Evolutionary conservation across 768 basidiomycete genomes (phyloP).

Genomic region (Tylopilus rubrobrunneus): DNA sequence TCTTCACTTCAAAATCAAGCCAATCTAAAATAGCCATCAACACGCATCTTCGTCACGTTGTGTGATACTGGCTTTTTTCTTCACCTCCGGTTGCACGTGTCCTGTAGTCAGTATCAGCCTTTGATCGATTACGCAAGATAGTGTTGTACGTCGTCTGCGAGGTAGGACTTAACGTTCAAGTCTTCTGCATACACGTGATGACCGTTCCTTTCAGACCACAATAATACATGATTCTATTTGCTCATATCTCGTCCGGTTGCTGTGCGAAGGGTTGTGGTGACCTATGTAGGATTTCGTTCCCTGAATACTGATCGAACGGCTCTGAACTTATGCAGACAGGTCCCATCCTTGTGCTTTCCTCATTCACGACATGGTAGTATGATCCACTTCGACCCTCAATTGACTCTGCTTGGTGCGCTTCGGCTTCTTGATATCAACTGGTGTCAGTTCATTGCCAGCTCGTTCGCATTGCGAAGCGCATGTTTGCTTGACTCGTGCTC

Average conservation of each 20-base stretch:
- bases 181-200: background rate
- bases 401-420: too few species aligned
- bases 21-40: conserved; percentile 53
- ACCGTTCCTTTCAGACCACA: conserved; percentile 10
- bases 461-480: too few species aligned
- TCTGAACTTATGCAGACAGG: conserved; percentile 1
- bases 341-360: background rate
- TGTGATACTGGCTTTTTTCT: background rate
- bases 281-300: conserved; percentile 2
- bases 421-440: too few species aligned
- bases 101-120: conserved; percentile 6
- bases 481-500: too few species aligned
- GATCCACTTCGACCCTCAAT: background rate
- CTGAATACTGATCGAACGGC: background rate
- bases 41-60: background rate
- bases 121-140: conserved; percentile 23
- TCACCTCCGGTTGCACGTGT: conserved; percentile 4
- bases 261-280: background rate
- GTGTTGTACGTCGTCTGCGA: conserved; percentile 18
- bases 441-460: too few species aligned
- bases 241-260: background rate
- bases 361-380: background rate
- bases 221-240: conserved; percentile 5
- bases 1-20: conserved; percentile 99
- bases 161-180: conserved; percentile 9